Percentiles rank a stretch among this genome's conserved stretches.
phyloP scores from a whole-genome alignment of 2,329 filamentous ascomycete genomes.

The Bisporella sp. region DNA sequence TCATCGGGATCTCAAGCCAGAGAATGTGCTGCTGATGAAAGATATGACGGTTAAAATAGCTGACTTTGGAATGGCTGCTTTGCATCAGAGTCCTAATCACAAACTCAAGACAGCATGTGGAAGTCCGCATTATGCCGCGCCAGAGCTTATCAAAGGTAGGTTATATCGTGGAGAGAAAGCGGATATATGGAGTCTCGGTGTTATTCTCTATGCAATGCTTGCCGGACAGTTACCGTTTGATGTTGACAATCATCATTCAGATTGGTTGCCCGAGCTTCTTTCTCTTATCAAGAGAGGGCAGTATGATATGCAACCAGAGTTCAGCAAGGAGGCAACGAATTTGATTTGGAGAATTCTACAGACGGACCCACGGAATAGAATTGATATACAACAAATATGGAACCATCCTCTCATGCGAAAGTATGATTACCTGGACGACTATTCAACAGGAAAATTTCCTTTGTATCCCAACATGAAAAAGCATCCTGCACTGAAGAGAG shows the following conservation, averaged over 20 bases:
- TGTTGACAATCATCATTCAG: conserved; percentile 18
- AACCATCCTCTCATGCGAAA: conserved; percentile 78
- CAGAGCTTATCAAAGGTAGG: conserved; percentile 74
- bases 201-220: conserved; percentile 83
- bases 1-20: conserved; percentile 92
- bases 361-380: conserved; percentile 69
- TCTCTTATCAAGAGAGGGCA: conserved; percentile 50
- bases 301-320: conserved; percentile 53
- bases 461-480: conserved; percentile 50
- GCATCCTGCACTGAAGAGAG: conserved; percentile 48
- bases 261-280: conserved; percentile 52
- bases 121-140: conserved; percentile 93
- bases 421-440: conserved; percentile 68
- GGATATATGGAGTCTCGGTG: conserved; percentile 91
- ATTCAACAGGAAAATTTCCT: conserved; percentile 31
- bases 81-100: conserved; percentile 72
- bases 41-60: conserved; percentile 82
- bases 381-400: conserved; percentile 78
- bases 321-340: conserved; percentile 65
- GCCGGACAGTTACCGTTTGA: conserved; percentile 81
- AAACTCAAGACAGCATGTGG: conserved; percentile 86
- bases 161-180: conserved; percentile 79
- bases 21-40: conserved; percentile 84
- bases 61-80: conserved; percentile 95
- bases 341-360: conserved; percentile 75